These are phyloP conservation scores for Phialemoniopsis sp. DNA, from an alignment of 2,329 filamentous ascomycete species.

Conservation along the genomic window DNA sequence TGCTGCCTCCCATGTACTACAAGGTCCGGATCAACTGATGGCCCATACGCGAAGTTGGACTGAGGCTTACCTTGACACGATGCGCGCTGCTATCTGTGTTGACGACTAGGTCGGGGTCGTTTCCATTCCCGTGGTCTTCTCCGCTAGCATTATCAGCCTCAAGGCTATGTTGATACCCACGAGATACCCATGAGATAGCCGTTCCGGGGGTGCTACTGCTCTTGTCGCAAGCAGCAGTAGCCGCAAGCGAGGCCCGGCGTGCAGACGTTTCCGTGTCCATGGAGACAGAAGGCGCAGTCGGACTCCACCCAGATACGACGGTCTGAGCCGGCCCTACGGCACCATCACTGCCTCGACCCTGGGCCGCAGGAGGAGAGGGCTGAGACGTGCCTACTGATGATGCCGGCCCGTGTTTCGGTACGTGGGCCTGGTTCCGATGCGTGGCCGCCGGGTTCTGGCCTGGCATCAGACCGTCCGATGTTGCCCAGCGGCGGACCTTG, in stretches of 20 bases:
- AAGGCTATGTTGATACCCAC: neutral
- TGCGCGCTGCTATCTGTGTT: constrained; percentile 15
- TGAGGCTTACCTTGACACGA: constrained; percentile 5
- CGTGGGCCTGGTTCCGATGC: constrained; percentile 1
- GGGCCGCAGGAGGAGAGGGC: too few relatives aligned
- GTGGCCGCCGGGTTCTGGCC: constrained; percentile 2
- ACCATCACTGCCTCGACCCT: too few relatives aligned
- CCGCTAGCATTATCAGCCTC: neutral
- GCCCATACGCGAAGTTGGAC: too few relatives aligned
- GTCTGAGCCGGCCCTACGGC: too few relatives aligned
- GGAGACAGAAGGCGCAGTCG: too few relatives aligned
- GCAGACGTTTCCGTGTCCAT: too few relatives aligned
- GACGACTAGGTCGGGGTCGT: constrained; percentile 13
- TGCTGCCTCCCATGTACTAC: constrained; percentile 15
- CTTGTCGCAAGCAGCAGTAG: too few relatives aligned
- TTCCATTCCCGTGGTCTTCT: neutral
- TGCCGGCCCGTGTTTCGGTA: constrained; percentile 3
- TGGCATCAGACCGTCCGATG: constrained; percentile 8
- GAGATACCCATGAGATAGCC: neutral
- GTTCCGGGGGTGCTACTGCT: neutral
- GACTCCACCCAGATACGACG: too few relatives aligned
- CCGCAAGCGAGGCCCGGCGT: too few relatives aligned
- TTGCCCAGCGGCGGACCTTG: constrained; percentile 11
- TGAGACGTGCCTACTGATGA: constrained; percentile 3
- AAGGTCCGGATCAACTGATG: too few relatives aligned